phyloP scores from a whole-genome alignment of 2,329 filamentous ascomycete species.

The Fusarium goolgardi region DNA sequence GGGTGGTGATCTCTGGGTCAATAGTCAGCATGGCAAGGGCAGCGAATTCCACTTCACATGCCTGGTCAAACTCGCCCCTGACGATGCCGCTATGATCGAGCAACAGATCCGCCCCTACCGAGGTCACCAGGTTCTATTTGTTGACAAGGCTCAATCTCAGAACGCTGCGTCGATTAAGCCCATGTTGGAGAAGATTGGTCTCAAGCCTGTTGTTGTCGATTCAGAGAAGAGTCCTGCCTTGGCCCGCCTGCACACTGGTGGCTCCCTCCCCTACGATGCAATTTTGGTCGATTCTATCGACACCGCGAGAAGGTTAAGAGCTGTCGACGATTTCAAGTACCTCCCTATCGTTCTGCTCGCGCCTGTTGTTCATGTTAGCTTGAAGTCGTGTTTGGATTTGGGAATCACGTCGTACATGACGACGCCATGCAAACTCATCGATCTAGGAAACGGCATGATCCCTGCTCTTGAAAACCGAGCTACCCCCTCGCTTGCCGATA shows the following conservation, averaged over 20 bases:
- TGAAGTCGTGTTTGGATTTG: slow-evolving; percentile 93
- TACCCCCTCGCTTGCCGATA: slow-evolving; percentile 90
- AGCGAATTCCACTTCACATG: slow-evolving; percentile 98
- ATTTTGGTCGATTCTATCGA: slow-evolving; percentile 95
- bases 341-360: slow-evolving; percentile 94
- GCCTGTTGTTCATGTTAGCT: slow-evolving; percentile 86
- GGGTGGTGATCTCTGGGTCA: slow-evolving; percentile 96
- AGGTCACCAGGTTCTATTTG: slow-evolving; percentile 91
- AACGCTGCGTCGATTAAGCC: slow-evolving; percentile 79
- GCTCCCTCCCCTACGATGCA: slow-evolving; percentile 84
- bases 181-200: slow-evolving; percentile 82
- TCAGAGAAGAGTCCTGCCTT: slow-evolving; percentile 74
- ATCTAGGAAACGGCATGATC: slow-evolving; percentile 95
- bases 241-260: slow-evolving; percentile 63
- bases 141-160: slow-evolving; percentile 87
- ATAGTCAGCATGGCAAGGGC: slow-evolving; percentile 89
- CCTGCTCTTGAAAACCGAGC: slow-evolving; percentile 94
- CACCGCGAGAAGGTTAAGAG: slow-evolving; percentile 85
- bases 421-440: slow-evolving; percentile 91
- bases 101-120: slow-evolving; percentile 91
- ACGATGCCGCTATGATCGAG: slow-evolving; percentile 80
- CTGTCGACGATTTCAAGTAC: slow-evolving; percentile 96
- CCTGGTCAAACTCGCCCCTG: slow-evolving; percentile 83
- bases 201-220: slow-evolving; percentile 86
- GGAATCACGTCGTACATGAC: slow-evolving; percentile 99